Base-by-base conservation (phyloP, 441 rosid genomes). In the Gossypium gossypioides region DNA sequence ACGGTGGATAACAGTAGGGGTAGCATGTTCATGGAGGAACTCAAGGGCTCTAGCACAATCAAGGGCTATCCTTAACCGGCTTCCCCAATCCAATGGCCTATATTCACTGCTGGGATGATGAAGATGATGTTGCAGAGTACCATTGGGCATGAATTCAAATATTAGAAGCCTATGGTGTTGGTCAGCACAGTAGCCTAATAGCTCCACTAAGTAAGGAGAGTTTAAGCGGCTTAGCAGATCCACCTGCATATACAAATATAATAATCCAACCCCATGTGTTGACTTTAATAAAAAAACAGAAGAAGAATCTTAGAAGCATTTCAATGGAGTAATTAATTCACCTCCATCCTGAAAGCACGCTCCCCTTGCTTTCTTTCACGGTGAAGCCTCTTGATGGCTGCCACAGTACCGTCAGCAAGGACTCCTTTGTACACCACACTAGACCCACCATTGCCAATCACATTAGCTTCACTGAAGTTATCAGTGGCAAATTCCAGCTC, bases 181-280 rank as follows among this genome's bases (percentile, higher is more conserved):
- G 82, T 93, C 98, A 37, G 98, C 98, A 82, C 98, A 93, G 51
- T 93, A 93, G 72, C 98, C 96, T 42, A 91, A 83, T 52, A 93
- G 84, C 73, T 91, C 91, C 77, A 89, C 96, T 77, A 93, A 76
- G 75, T 87, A 86, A 42, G 94, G 94, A 50, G 91, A 91, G 42
- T 86, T 90, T 78, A 90, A 79, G 69, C 92, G 86, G 81, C 97
- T 86, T n/a, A 93, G 80, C 50, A 93, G 85, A 81, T 93, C 98
- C 60, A 93, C 97, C 98, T 93, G 85, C 81, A 82, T 19, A 68
- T 21, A 22, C 4, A 3, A 59, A 42, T 2, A 10, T 59, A 68
- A 65, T 71, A 34, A 24, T 48, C 6, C 46, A 19, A n/a, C 54
- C 62, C 81, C 82, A 71, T 68, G 78, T 79, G 82, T 37, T 37